phyloP scores from a whole-genome alignment of 2,329 filamentous ascomycete genomes.

The Parastagonospora avenae region DNA sequence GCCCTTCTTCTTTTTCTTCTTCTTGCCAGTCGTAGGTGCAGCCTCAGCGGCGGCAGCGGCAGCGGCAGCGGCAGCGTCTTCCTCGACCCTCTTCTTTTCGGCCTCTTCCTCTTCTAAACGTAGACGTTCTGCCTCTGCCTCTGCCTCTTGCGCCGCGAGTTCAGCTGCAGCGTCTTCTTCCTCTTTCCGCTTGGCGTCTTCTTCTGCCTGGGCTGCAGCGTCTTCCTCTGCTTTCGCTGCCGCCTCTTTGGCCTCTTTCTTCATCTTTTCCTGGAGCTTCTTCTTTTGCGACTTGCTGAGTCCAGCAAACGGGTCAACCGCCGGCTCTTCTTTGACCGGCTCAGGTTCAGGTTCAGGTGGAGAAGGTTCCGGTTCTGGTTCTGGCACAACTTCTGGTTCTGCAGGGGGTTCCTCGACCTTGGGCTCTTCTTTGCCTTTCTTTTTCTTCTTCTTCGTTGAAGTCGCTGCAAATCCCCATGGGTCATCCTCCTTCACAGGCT shows the following conservation, averaged over 20 bases:
- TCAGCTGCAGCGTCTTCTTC: slow-evolving; percentile 28
- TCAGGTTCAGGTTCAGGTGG: slow-evolving; percentile 37
- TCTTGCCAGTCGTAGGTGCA: slow-evolving; percentile 27
- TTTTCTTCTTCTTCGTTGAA: slow-evolving; percentile 36
- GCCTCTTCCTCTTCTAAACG: slow-evolving; percentile 32
- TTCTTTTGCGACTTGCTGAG: slow-evolving; percentile 38
- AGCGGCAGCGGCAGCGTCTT: slow-evolving; percentile 26
- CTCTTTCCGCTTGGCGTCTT: slow-evolving; percentile 24
- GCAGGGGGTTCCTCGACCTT: slow-evolving; percentile 24
- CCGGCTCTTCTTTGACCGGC: slow-evolving; percentile 48
- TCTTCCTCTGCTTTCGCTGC: slow-evolving; percentile 23
- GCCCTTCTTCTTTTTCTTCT: slow-evolving; percentile 45
- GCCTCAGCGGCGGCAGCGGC: slow-evolving; percentile 25
- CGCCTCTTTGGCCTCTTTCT: slow-evolving; percentile 38
- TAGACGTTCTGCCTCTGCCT: slow-evolving; percentile 33
- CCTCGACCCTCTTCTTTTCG: slow-evolving; percentile 26
- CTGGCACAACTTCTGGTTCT: slow-evolving; percentile 38
- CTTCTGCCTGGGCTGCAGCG: slow-evolving; percentile 18
- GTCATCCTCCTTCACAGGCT: slow-evolving; percentile 38
- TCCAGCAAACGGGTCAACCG: slow-evolving; percentile 36
- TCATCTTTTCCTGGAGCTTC: slow-evolving; percentile 45
- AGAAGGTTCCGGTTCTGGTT: slow-evolving; percentile 35
- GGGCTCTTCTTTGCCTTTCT: slow-evolving; percentile 33
- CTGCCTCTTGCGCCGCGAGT: slow-evolving; percentile 23
- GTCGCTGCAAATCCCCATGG: slow-evolving; percentile 31